Conservation (phyloP, 2,329 filamentous ascomycete species). For the Neodidymelliopsis sp. region DNA sequence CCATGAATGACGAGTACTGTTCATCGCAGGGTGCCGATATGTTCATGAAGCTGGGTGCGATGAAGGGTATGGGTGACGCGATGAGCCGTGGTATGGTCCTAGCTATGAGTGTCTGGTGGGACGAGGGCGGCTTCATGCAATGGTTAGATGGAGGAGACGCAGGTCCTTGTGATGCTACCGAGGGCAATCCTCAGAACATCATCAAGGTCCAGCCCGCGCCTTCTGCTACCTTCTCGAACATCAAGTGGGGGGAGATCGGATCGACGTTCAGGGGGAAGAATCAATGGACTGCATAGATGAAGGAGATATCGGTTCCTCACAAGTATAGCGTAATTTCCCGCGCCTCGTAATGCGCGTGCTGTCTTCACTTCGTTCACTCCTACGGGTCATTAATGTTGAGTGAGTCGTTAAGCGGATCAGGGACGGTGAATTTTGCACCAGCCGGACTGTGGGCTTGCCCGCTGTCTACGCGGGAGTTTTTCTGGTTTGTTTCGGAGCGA, state of each 20-base stretch:
- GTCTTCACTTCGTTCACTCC: too few relatives aligned
- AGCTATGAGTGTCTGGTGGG: constrained; percentile 64
- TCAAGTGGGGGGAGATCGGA: constrained; percentile 68
- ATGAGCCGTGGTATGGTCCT: constrained; percentile 62
- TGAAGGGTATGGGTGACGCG: constrained; percentile 56
- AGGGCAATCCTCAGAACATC: constrained; percentile 61
- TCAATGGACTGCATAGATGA: constrained; percentile 27
- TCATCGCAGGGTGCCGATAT: constrained; percentile 32
- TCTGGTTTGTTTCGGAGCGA: too few relatives aligned
- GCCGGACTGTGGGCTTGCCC: too few relatives aligned
- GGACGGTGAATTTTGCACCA: too few relatives aligned
- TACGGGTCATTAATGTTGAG: too few relatives aligned
- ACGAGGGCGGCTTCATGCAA: constrained; percentile 61
- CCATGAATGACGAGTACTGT: constrained; percentile 45
- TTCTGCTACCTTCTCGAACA: constrained; percentile 63
- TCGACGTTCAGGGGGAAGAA: constrained; percentile 54
- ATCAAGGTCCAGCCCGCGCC: constrained; percentile 57
- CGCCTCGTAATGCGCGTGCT: background rate
- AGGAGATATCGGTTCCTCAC: background rate
- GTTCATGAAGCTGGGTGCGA: constrained; percentile 51
- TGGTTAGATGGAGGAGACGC: constrained; percentile 63
- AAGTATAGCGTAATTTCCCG: background rate
- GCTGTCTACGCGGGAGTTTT: too few relatives aligned
- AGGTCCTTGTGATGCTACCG: constrained; percentile 63
- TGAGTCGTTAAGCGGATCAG: too few relatives aligned